These are phyloP conservation scores for Aphanoascus verrucosus DNA, from an alignment of 2,329 filamentous ascomycete genomes.

Conservation along the genomic window DNA sequence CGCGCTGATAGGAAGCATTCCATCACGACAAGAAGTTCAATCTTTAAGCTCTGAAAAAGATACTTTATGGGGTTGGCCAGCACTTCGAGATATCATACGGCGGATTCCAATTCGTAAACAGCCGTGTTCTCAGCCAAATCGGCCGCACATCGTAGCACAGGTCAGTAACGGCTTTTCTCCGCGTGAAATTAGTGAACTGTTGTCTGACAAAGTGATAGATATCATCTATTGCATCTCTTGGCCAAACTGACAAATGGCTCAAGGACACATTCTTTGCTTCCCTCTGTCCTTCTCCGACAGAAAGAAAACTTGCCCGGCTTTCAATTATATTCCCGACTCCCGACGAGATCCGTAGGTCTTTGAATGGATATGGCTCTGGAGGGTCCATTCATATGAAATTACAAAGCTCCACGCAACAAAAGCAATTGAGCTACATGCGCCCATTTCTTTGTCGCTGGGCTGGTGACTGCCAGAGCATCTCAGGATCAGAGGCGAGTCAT, in stretches of 20 bases:
- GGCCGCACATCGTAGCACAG: conserved; percentile 31
- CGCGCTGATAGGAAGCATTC: conserved; percentile 67
- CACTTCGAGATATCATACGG: conserved; percentile 50
- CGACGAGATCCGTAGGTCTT: conserved; percentile 61
- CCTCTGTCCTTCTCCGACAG: conserved; percentile 22
- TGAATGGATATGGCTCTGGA: conserved; percentile 70
- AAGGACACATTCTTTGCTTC: conserved; percentile 50
- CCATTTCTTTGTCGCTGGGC: conserved; percentile 68
- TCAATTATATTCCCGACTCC: conserved; percentile 72
- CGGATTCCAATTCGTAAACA: conserved; percentile 40
- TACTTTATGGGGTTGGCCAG: conserved; percentile 68
- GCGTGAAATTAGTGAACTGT: not conserved
- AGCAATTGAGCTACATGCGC: conserved; percentile 61
- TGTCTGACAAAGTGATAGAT: conserved; percentile 52
- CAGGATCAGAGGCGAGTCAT: not conserved
- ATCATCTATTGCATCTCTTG: conserved; percentile 74
- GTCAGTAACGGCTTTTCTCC: conserved; percentile 16
- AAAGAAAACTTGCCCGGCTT: conserved; percentile 39
- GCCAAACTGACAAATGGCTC: conserved; percentile 61
- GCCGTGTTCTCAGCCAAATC: conserved; percentile 16
- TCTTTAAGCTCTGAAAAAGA: conserved; percentile 33
- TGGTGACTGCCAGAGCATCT: conserved; percentile 38
- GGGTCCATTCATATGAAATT: conserved; percentile 73
- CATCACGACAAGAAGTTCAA: conserved; percentile 50
- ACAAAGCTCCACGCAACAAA: conserved; percentile 56